Percentiles rank a stretch among this genome's conserved stretches.
Conservation (phyloP, 1,284 basidiomycete genomes). For the Macrocystidia cucumis region DNA sequence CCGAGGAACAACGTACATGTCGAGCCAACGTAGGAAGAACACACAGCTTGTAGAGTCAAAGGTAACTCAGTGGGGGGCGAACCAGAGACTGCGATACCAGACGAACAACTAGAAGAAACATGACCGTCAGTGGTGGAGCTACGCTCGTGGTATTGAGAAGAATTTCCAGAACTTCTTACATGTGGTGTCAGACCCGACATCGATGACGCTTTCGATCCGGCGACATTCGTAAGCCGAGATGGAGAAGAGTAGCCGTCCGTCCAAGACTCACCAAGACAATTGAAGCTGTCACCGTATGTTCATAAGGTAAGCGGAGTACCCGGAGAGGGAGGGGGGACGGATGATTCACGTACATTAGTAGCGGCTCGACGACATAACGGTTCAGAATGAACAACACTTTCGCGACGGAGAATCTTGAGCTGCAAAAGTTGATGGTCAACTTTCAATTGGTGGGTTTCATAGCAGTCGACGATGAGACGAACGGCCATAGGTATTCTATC, state of each 20-base stretch:
- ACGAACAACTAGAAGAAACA: not conserved
- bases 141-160: too few relatives aligned
- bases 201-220: too few relatives aligned
- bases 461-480: not conserved
- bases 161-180: too few relatives aligned
- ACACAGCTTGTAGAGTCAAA: slow-evolving; percentile 17
- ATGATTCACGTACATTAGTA: slow-evolving; percentile 15
- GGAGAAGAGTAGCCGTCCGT: not conserved
- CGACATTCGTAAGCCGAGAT: too few relatives aligned
- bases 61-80: not conserved
- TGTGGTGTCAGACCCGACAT: too few relatives aligned
- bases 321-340: not conserved
- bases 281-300: slow-evolving; percentile 15
- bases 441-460: not conserved
- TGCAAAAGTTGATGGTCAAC: not conserved
- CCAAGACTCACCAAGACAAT: slow-evolving; percentile 21
- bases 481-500: not conserved
- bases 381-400: slow-evolving; percentile 18
- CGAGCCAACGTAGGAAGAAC: slow-evolving; percentile 20
- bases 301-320: not conserved
- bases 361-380: slow-evolving; percentile 17
- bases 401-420: slow-evolving; percentile 6
- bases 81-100: not conserved
- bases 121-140: too few relatives aligned
- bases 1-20: slow-evolving; percentile 14